Base-by-base conservation (phyloP, 2,329 filamentous ascomycete genomes). In the Raffaelea ambrosiae region DNA sequence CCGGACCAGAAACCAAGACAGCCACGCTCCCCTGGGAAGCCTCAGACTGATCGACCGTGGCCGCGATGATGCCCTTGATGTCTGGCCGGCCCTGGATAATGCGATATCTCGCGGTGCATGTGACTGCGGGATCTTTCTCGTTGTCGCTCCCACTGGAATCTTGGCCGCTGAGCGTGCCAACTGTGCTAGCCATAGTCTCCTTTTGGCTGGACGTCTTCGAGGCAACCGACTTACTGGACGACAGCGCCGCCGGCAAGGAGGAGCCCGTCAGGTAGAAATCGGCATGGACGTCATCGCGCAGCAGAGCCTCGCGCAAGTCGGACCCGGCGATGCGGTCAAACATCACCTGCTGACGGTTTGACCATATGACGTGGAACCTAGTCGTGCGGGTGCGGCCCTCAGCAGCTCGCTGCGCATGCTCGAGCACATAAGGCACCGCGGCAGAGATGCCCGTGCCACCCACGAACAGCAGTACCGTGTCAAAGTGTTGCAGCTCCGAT, bases 391-490 rank as follows among this genome's bases (percentile, higher is more conserved):
- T 38, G 7, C 35, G 7, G 35, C 14, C 35, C 16, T 38, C 18
- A 1, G 7, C 23, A 13, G 21, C 23, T 11, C 38, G 44, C 26
- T 8, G 39, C 10, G 44, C 18, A 29, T 48, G 47, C 3, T 51
- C 49, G 7, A 48, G 35, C 18, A 51, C 11, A n/a, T 48, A 47
- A 2, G 49, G 46, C 9, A 40, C 19, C 19, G 43, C 39, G 14
- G 42, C 40, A 3, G 49, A 38, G 29, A 51, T 49, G 36, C 49
- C 49, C 2, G 46, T 31, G 19, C 49, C 49, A 19, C 49, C 49
- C 13, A 40, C 49, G 5, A 51, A 23, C 2, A 47, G 19, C 19
- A 51, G 39, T 1, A 51, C 26, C 5, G 45, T 40, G 38, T 44
- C 46, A 36, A 36, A 46, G 9, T 7, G n/a, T 11, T 31, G 29